These are phyloP conservation scores for Ceratobasidium sp. DNA, from an alignment of 1,284 basidiomycete species.

Conservation along the genomic window DNA sequence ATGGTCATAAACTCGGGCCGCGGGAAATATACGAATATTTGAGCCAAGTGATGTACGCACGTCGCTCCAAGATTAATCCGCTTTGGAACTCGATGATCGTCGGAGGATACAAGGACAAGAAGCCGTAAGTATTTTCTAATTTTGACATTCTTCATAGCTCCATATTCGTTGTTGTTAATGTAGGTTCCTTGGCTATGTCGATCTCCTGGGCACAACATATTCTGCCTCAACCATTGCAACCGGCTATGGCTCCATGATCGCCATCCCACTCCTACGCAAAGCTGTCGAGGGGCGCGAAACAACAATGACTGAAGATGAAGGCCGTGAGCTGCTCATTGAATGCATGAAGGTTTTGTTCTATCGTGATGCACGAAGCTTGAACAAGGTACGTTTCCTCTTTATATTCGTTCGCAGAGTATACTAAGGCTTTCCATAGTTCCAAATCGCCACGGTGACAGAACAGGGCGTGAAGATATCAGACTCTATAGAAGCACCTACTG, in stretches of 20 bases:
- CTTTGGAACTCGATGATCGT: constrained; percentile 97
- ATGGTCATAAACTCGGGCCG: constrained; percentile 89
- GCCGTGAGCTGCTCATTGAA: constrained; percentile 83
- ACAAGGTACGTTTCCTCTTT: constrained; percentile 81
- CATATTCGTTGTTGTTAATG: no score
- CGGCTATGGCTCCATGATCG: constrained; percentile 95
- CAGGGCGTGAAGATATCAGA: constrained; percentile 87
- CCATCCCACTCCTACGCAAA: constrained; percentile 93
- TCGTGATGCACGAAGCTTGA: constrained; percentile 94
- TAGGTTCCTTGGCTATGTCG: constrained; percentile 95
- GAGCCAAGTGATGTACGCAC: constrained; percentile 90
- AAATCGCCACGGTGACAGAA: constrained; percentile 91
- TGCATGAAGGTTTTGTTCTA: constrained; percentile 97
- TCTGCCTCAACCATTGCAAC: constrained; percentile 95
- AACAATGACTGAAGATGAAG: constrained; percentile 83
- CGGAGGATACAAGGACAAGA: constrained; percentile 89
- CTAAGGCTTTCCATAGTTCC: constrained; percentile 73
- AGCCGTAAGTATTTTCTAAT: constrained; percentile 72
- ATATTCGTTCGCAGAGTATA: constrained; percentile 5
- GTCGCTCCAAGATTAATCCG: constrained; percentile 91
- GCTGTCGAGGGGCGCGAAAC: constrained; percentile 89
- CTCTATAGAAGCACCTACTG: constrained; percentile 80
- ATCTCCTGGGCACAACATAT: constrained; percentile 97
- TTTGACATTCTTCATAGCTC: no score
- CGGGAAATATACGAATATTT: constrained; percentile 95